These are phyloP conservation scores for Colletotrichum ledebouriae DNA, from an alignment of 2,329 filamentous ascomycete species.

Conservation along the genomic window DNA sequence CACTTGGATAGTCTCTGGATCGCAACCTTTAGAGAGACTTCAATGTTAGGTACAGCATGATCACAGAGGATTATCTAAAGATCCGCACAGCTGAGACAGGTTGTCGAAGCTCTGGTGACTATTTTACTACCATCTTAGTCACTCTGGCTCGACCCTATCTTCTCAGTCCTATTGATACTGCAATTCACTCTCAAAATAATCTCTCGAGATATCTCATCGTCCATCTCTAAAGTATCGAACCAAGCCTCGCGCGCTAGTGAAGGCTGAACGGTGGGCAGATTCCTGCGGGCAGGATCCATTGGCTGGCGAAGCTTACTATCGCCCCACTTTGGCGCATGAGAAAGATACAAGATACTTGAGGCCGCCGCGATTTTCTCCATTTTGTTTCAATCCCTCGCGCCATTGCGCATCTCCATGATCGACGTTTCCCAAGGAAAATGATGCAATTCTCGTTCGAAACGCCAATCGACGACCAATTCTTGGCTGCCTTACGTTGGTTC, in stretches of 20 bases:
- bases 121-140: accelerated
- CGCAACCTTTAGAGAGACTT: conserved; percentile 11
- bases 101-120: no score
- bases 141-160: no score
- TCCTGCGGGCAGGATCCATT: background rate
- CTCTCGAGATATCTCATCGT: background rate
- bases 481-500: conserved; percentile 24
- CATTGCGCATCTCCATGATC: conserved; percentile 17
- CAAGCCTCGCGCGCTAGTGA: background rate
- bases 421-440: conserved; percentile 14
- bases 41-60: conserved; percentile 15
- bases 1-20: background rate
- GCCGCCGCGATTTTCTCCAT: conserved; percentile 35
- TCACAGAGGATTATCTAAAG: background rate
- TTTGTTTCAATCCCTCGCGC: conserved; percentile 13
- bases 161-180: no score
- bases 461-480: background rate
- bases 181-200: background rate
- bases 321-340: conserved; percentile 5
- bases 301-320: background rate
- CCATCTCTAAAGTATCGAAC: conserved; percentile 2
- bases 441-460: conserved; percentile 7
- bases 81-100: background rate
- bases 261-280: conserved; percentile 37
- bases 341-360: conserved; percentile 36